A percentile compares a stretch with the other conserved stretches of the same genome.
These are phyloP conservation scores for Penicillium turbatum DNA, from an alignment of 495 filamentous ascomycete species.

Conservation along the genomic window DNA sequence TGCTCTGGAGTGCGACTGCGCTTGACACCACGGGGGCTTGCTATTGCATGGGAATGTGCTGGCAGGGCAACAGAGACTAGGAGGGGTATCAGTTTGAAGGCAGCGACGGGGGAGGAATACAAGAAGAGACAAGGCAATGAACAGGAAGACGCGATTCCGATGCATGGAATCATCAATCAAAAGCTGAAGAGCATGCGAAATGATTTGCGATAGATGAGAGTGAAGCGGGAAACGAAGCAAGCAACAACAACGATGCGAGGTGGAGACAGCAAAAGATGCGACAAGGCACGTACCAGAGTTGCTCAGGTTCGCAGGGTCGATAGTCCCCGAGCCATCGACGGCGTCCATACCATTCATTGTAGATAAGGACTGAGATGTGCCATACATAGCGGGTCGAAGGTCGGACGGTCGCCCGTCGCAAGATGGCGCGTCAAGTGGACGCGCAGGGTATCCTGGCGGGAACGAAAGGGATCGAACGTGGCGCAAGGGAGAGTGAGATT, in stretches of 20 bases:
- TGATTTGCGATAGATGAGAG: neutral
- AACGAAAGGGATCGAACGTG: constrained; percentile 17
- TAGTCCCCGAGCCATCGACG: constrained; percentile 71
- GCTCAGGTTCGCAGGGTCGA: constrained; percentile 73
- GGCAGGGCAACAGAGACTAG: constrained; percentile 43
- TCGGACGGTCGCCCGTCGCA: constrained; percentile 32
- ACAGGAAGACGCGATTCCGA: neutral
- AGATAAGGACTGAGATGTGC: constrained; percentile 47
- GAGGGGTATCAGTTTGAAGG: constrained; percentile 40
- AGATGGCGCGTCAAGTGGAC: constrained; percentile 37
- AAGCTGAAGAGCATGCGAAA: neutral
- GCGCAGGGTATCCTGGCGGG: constrained; percentile 19
- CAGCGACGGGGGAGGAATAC: constrained; percentile 16
- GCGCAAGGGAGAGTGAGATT: constrained; percentile 25
- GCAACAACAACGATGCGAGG: constrained; percentile 14
- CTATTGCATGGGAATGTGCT: constrained; percentile 40
- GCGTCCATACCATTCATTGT: constrained; percentile 61
- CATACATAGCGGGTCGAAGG: constrained; percentile 49
- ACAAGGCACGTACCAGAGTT: constrained; percentile 50
- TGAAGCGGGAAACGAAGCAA: neutral
- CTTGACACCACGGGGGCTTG: constrained; percentile 76
- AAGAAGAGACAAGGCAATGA: constrained; percentile 3
- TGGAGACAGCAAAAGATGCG: constrained; percentile 13
- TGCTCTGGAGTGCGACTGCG: constrained; percentile 87
- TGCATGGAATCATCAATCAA: neutral